These are phyloP conservation scores for Xylaria arbuscula DNA, from an alignment of 2,329 filamentous ascomycete species.

Conservation along the genomic window DNA sequence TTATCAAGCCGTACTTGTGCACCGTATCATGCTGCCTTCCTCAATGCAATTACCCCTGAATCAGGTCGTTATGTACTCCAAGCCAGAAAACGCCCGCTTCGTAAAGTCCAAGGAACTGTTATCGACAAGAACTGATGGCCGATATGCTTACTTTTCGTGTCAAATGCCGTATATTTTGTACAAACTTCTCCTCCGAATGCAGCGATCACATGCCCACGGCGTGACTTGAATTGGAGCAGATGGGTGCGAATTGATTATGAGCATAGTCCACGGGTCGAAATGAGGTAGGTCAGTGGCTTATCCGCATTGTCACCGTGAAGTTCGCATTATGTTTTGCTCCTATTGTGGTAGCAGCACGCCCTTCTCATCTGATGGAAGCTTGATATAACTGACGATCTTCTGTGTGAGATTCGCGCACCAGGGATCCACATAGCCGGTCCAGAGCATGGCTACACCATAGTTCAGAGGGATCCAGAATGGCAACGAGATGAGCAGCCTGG, in stretches of 20 bases:
- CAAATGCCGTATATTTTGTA: slow-evolving; percentile 27
- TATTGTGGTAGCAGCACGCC: slow-evolving; percentile 49
- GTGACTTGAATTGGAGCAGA: slow-evolving; percentile 12
- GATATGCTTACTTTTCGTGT: slow-evolving; percentile 16
- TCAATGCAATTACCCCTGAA: slow-evolving; percentile 35
- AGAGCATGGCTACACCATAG: slow-evolving; percentile 60
- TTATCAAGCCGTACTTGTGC: slow-evolving; percentile 25
- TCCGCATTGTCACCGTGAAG: background rate
- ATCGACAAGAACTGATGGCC: slow-evolving; percentile 35
- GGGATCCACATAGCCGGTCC: slow-evolving; percentile 66
- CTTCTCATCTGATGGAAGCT: slow-evolving; percentile 50
- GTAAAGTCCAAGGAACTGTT: slow-evolving; percentile 39
- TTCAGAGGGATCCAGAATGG: slow-evolving; percentile 60
- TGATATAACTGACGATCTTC: slow-evolving; percentile 50
- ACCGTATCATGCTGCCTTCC: slow-evolving; percentile 30
- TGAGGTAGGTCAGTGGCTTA: background rate
- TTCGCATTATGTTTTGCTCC: background rate
- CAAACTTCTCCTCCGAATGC: slow-evolving; percentile 22
- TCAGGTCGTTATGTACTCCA: slow-evolving; percentile 36
- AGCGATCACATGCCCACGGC: background rate
- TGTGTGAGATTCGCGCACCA: slow-evolving; percentile 60
- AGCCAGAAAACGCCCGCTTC: slow-evolving; percentile 41
- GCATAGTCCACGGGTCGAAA: background rate
- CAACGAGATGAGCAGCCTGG: slow-evolving; percentile 54
- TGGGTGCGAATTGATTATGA: slow-evolving; percentile 3